Evolutionary conservation across 192 early-diverging fungal species (phyloP).

Genomic region (Backusella circina): DNA sequence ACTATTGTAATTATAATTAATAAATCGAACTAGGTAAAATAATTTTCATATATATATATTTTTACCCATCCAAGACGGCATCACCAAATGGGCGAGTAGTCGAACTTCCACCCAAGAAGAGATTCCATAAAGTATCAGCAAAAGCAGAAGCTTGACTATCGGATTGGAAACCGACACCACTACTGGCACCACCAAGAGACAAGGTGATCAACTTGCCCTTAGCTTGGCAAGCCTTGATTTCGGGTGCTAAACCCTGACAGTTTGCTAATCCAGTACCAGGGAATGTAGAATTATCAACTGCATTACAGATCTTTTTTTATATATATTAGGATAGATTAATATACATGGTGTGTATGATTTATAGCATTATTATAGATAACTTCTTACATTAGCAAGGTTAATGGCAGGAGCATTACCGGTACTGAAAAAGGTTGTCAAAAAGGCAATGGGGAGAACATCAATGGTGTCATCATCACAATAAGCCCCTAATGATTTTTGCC

Average conservation of each 20-base stretch:
- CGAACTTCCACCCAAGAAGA: conserved; percentile 52
- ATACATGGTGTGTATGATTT: neutral
- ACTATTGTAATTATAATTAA: conserved; percentile 6
- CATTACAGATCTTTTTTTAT: conserved; percentile 27
- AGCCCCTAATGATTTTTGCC: conserved; percentile 28
- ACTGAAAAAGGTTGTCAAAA: conserved; percentile 50
- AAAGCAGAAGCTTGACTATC: conserved; percentile 37
- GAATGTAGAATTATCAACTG: conserved; percentile 46
- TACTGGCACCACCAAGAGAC: conserved; percentile 63
- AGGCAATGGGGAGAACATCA: conserved; percentile 54
- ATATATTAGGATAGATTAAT: neutral
- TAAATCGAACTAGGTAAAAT: neutral
- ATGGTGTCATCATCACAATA: conserved; percentile 62
- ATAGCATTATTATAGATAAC: neutral
- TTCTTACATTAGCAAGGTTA: conserved; percentile 49
- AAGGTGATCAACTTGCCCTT: conserved; percentile 58
- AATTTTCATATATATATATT: neutral
- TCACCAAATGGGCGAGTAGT: conserved; percentile 53
- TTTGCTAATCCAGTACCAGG: conserved; percentile 47
- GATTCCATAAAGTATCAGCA: conserved; percentile 55
- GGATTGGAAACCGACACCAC: conserved; percentile 49
- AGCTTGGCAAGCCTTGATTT: conserved; percentile 65
- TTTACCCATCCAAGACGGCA: conserved; percentile 52
- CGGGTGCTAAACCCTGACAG: conserved; percentile 50
- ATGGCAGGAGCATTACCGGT: conserved; percentile 42